These are phyloP conservation scores for Cryptomeria japonica DNA, from an alignment of 75 land plant genomes.

Conservation along the genomic window DNA sequence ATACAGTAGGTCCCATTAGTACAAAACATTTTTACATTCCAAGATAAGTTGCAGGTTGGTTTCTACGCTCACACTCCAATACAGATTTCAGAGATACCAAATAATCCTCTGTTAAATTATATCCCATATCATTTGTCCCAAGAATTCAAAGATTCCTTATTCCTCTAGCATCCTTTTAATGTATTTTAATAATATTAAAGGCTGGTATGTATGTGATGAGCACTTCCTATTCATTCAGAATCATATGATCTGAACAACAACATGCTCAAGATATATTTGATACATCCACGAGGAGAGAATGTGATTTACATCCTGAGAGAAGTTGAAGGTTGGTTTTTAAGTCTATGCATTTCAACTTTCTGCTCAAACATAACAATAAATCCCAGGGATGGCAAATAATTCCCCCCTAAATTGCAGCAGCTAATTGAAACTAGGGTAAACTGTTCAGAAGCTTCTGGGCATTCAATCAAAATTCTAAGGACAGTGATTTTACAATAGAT, in stretches of 20 bases:
- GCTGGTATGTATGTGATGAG: not conserved
- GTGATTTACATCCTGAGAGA: not conserved
- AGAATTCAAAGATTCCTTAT: not conserved
- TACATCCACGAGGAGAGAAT: not conserved
- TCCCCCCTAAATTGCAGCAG: not conserved
- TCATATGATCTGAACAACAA: not conserved
- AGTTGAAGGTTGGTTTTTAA: not conserved
- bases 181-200: not conserved
- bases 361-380: not conserved
- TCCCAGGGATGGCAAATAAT: not conserved
- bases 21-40: not conserved
- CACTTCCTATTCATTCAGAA: not conserved
- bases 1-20: not conserved
- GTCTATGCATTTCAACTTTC: not conserved
- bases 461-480: not conserved
- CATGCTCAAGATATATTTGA: not conserved
- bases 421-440: not conserved
- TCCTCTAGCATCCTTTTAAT: not conserved
- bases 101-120: not conserved
- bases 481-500: not conserved
- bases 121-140: not conserved
- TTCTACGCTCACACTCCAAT: not conserved
- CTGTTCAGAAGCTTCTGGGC: not conserved
- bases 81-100: not conserved
- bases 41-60: not conserved